Evolutionary conservation across 1,139 yeast species (phyloP), one percentile per base, ranked within the genome.

Genomic region (Lodderomyces oxycetoniae): DNA sequence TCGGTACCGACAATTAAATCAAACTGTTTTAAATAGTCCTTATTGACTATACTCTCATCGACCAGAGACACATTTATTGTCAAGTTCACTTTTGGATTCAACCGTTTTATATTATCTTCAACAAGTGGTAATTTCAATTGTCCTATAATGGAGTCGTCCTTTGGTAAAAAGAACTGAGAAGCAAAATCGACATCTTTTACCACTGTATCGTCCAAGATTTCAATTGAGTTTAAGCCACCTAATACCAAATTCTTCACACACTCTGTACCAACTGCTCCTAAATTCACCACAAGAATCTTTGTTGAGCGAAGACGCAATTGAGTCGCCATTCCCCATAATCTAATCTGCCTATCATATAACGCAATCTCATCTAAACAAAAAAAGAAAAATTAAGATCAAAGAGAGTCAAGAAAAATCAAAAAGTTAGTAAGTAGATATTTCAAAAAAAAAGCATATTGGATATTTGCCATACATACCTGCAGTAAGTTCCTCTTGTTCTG

Each of bases 291-390:
- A 35, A 91, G 63, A 6, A 89, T 68, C 35, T 73, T 74, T 11
- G 96, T 82, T 17, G 80, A 74, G 30, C 94, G 70, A 63, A 91
- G 74, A 33, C 88, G 65, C 33, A 77, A 70, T 57, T 91, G 99
- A 11, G 97, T 95, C 19, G 85, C 93, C 61, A 91, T 70, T 9
- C 98, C 98, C 99, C 99, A 91, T 25, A 91, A 69, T 45, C 99
- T 64, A 47, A 91, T 89, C 57, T 91, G 99, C 40, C 99, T 74
- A 58, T 91, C 99, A 55, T 91, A 91, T 19, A 89, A 67, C 2
- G 95, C 95, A 37, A 89, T 79, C 56, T 89, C 97, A 50, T 88
- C 96, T 31, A 11, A 6, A 5, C 26, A 26, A 15, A 11, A 22
- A 12, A n/a, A 12, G 8, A 12, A 25, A 12, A 16, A 19, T 30